Base-by-base conservation (phyloP, 2,329 filamentous ascomycete species). In the Ilyonectria sp. region DNA sequence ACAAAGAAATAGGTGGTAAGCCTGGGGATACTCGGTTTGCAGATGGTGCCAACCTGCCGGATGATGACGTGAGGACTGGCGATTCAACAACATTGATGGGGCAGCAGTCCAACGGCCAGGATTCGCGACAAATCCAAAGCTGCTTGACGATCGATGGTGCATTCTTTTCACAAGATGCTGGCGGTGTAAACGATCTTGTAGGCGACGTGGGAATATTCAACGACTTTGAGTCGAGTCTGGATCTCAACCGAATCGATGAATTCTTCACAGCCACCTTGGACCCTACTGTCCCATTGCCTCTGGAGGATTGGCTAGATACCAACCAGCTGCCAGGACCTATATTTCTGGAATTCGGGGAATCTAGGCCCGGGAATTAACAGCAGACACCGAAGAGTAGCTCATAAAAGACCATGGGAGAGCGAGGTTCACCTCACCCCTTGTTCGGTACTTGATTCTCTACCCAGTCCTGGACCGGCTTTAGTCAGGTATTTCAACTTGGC, bases 211-310 rank as follows among this genome's bases (percentile, higher is more conserved):
- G 52, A 31, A 59, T 64, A 21, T 64, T 64, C 19, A 29, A 37
- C 26, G 47, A 44, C 4, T 35, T 59, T 8, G 40, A 59, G 26
- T 23, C 53, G 1, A 54, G 37, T n/a, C 58, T 64, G 6, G 61
- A 64, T 21, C 21, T 64, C 11, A 29, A 44, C 15, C 47, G 37
- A 26, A 57, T 64, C 11, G 61, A 64, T 40, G 54, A 47, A 2
- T 21, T 64, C 9, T 64, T 64, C 29, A 58, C 61, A 2, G 54
- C 61, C 10, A 58, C 54, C 35, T 37, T 64, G n/a, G 46, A 64
- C 17, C 54, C 47, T 3, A 59, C 61, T 1, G 52, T 58, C 11
- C 46, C 61, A 2, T 26, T 64, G 6, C 33, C 26, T 23, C 17
- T 29, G 1, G 61, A 64, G 21, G 46, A 58, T 9, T 64, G 61